Percentiles rank a stretch among this genome's conserved stretches.
These are phyloP conservation scores for Pisolithus tinctorius DNA, from an alignment of 768 basidiomycete genomes.

Conservation along the genomic window DNA sequence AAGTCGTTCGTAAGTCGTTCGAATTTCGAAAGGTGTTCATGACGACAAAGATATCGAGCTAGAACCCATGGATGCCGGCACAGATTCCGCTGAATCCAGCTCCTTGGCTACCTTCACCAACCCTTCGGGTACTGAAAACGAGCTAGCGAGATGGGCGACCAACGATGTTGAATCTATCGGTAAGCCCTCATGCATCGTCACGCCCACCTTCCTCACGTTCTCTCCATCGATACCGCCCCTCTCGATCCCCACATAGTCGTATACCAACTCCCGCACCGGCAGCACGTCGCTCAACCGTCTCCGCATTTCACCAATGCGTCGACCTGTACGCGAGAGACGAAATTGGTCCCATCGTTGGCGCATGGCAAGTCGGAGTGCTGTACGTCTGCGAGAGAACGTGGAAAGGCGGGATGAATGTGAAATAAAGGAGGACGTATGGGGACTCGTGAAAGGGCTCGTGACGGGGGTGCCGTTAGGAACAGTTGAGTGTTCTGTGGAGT, in stretches of 20 bases:
- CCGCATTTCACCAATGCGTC: conserved; percentile 22
- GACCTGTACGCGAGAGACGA: conserved; percentile 17
- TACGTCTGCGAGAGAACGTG: conserved; percentile 20
- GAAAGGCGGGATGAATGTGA: conserved; percentile 14
- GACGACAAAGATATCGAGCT: too few relatives aligned
- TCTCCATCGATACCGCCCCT: not conserved
- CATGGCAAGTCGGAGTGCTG: conserved; percentile 20
- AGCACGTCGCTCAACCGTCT: conserved; percentile 23
- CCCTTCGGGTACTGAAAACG: too few relatives aligned
- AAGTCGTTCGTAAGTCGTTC: too few relatives aligned
- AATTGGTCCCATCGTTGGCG: conserved; percentile 25
- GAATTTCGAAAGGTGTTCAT: too few relatives aligned
- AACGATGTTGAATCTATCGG: too few relatives aligned
- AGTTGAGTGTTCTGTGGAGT: conserved; percentile 9
- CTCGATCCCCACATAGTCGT: conserved; percentile 24
- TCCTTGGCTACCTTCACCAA: too few relatives aligned
- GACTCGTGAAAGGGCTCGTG: not conserved
- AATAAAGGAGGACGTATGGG: not conserved
- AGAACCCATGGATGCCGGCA: too few relatives aligned
- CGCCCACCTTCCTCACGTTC: too few relatives aligned
- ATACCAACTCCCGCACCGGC: conserved; percentile 21
- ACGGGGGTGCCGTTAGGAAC: not conserved
- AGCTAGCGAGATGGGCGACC: too few relatives aligned
- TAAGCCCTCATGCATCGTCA: too few relatives aligned
- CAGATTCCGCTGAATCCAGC: too few relatives aligned